phyloP scores from a whole-genome alignment of 2,329 filamentous ascomycete genomes.

The Curvularia lunata region DNA sequence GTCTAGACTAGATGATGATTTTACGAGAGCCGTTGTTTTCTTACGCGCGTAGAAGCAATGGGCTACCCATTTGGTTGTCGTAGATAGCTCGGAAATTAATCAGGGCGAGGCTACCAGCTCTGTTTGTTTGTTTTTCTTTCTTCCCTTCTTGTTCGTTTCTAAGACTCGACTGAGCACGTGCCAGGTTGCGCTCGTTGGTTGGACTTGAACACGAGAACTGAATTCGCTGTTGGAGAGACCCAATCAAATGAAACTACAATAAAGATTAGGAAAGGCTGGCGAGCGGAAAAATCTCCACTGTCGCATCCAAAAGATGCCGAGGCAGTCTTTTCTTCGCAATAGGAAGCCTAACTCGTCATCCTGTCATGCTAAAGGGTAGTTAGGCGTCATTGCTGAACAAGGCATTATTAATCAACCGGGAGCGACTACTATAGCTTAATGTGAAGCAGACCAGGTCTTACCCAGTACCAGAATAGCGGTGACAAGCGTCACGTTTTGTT shows the following conservation, averaged over 20 bases:
- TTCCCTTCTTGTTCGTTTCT: not conserved
- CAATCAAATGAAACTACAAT: not conserved
- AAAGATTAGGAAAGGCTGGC: not conserved
- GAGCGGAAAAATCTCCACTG: not conserved
- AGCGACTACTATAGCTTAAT: conserved; percentile 2
- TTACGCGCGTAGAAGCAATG: not conserved
- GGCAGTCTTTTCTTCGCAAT: not conserved
- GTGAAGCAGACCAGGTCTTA: conserved; percentile 4
- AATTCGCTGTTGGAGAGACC: not conserved
- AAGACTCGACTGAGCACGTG: not conserved
- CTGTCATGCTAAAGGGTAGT: conserved; percentile 1
- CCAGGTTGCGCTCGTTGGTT: not conserved
- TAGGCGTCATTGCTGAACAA: conserved; percentile 7
- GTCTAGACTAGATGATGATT: not conserved
- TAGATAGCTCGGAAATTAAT: not conserved
- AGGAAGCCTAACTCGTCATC: not conserved
- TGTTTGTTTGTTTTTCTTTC: not conserved
- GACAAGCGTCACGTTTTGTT: conserved; percentile 4
- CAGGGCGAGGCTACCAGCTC: not conserved
- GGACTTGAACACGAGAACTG: not conserved
- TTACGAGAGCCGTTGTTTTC: not conserved
- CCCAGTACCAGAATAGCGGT: conserved; percentile 5
- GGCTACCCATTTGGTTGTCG: not conserved
- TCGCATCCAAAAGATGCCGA: not conserved
- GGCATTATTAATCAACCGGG: conserved; percentile 2